Evolutionary conservation across 805 yeast genomes (phyloP), one percentile per base, ranked within the genome.

Genomic region (Cyberlindnera euphorbiae): DNA sequence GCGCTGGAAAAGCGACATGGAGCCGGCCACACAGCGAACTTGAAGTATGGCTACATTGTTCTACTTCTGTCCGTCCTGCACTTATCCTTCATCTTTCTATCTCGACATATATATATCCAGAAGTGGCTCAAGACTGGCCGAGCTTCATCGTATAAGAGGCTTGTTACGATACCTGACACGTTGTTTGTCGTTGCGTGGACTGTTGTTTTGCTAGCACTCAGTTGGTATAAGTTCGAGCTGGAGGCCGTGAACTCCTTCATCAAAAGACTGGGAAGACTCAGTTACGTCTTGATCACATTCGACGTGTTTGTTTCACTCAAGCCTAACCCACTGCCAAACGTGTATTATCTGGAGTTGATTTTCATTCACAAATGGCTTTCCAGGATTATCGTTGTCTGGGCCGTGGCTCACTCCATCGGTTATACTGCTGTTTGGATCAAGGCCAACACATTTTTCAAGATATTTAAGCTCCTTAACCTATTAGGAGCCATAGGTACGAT

Each of bases 311-410:
- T 82, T 13, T 75, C 74, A 2, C 47, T 80, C 11, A 63, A 80
- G 37, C 86, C 87, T 2, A 60, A 69, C n/a, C 69, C 71, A 26
- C 51, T 69, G 36, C 66, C 66, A 4, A 51, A 60, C 36, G 71
- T 55, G 52, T 49, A 71, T 35, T 83, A 83, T 49, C 54, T 79
- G 40, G 75, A 73, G 35, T 59, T 74, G 11, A 50, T 83, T 10
- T 64, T 64, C 14, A 47, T 82, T 8, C 94, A 83, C 53, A 81
- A 80, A 49, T 82, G 90, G 89, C 45, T 80, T 1, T 78, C 88
- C 4, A 62, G 90, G 40, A 26, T 77, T 2, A 69, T 80, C 16
- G 52, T 77, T 1, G 41, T 66, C 0, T 52, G 70, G 22, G 68
- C 70, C 0, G 28, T 68, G 0, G 32, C 69, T 4, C 94, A 83